Evolutionary conservation across 495 filamentous ascomycete species (phyloP).

Genomic region (Aspergillus ostianus): DNA sequence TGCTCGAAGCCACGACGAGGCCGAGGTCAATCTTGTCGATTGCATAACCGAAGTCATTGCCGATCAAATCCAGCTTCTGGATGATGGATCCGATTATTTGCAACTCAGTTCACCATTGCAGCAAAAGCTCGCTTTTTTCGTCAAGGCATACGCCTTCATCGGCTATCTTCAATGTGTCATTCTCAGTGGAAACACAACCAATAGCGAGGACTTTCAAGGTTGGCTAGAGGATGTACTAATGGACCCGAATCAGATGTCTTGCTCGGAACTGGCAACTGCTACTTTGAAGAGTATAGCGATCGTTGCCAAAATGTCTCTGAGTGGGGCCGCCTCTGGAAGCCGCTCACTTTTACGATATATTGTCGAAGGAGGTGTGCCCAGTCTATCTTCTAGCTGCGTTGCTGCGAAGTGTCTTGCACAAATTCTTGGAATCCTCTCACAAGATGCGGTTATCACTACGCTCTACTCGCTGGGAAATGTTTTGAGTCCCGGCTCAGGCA

Average conservation of each 20-base stretch:
- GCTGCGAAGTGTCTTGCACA: conserved; percentile 81
- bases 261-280: conserved; percentile 66
- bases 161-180: conserved; percentile 82
- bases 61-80: conserved; percentile 81
- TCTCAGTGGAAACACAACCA: conserved; percentile 74
- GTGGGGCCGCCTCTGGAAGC: conserved; percentile 71
- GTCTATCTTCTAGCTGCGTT: conserved; percentile 60
- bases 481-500: conserved; percentile 62
- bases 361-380: conserved; percentile 68
- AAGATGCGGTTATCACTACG: conserved; percentile 91
- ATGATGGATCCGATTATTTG: conserved; percentile 85
- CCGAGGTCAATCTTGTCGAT: conserved; percentile 54
- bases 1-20: conserved; percentile 46
- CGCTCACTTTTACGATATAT: conserved; percentile 82
- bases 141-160: conserved; percentile 77
- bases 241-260: conserved; percentile 78
- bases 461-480: conserved; percentile 93
- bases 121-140: conserved; percentile 79
- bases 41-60: conserved; percentile 69
- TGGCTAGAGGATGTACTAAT: conserved; percentile 82
- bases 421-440: conserved; percentile 74
- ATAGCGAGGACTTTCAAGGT: conserved; percentile 73
- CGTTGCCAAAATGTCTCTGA: conserved; percentile 68
- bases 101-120: conserved; percentile 82
- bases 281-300: conserved; percentile 81